Evolutionary conservation across 106 monocot genomes (phyloP).

Genomic region (Dioscorea dumetorum): DNA sequence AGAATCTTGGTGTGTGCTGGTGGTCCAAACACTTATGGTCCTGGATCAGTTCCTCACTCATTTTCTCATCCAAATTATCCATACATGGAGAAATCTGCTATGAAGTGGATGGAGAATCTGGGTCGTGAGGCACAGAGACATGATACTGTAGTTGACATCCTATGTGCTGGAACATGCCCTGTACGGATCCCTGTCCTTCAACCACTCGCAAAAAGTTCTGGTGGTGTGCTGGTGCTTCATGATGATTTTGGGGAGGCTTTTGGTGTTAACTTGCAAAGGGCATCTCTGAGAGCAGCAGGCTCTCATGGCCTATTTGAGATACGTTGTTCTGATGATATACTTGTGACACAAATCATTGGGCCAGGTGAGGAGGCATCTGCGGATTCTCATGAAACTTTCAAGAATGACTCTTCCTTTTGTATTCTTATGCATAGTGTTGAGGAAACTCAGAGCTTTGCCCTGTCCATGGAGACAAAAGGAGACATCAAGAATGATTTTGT

Average conservation of each 20-base stretch:
- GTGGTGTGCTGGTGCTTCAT: slow-evolving; percentile 89
- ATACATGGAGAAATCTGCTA: slow-evolving; percentile 85
- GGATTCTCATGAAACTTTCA: slow-evolving; percentile 84
- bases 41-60: slow-evolving; percentile 91
- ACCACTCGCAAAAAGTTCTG: slow-evolving; percentile 86
- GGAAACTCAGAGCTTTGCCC: slow-evolving; percentile 83
- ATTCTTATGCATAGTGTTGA: slow-evolving; percentile 95
- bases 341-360: slow-evolving; percentile 94
- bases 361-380: slow-evolving; percentile 86
- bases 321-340: slow-evolving; percentile 90
- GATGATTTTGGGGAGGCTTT: slow-evolving; percentile 99
- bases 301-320: slow-evolving; percentile 94
- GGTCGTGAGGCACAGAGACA: slow-evolving; percentile 65
- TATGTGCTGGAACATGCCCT: slow-evolving; percentile 93
- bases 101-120: slow-evolving; percentile 92
- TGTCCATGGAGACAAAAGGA: slow-evolving; percentile 80
- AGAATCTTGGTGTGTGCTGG: slow-evolving; percentile 84
- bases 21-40: slow-evolving; percentile 90
- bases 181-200: slow-evolving; percentile 80
- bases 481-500: slow-evolving; percentile 73
- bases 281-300: slow-evolving; percentile 71
- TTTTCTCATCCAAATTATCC: slow-evolving; percentile 90
- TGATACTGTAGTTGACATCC: slow-evolving; percentile 74
- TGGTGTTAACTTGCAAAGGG: slow-evolving; percentile 98
- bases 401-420: slow-evolving; percentile 75